phyloP scores from a whole-genome alignment of 116 monocot genomes.

The Cymodocea nodosa region DNA sequence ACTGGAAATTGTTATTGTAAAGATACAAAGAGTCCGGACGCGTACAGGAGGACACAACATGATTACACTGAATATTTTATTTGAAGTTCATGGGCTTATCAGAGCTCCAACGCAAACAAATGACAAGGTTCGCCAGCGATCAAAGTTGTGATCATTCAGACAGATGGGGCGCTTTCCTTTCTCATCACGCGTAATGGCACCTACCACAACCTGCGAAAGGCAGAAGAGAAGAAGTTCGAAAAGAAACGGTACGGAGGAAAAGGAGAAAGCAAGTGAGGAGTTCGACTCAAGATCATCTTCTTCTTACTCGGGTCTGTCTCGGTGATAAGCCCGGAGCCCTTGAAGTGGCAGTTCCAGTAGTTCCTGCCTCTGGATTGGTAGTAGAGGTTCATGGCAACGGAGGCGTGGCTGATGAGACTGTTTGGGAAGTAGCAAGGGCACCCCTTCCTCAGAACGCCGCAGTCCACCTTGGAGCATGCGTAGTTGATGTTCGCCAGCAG shows the following conservation, averaged over 20 bases:
- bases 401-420: constrained; percentile 41
- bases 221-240: background rate
- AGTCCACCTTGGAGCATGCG: constrained; percentile 48
- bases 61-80: background rate
- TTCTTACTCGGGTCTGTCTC: constrained; percentile 40
- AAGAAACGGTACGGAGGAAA: background rate
- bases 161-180: background rate
- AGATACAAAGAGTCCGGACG: no score
- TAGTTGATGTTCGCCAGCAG: constrained; percentile 41
- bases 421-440: constrained; percentile 34
- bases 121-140: background rate
- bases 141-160: background rate
- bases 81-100: background rate
- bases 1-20: no score
- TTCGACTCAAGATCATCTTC: background rate
- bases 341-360: constrained; percentile 57
- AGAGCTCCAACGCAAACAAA: no score
- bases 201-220: constrained; percentile 22
- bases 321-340: constrained; percentile 29
- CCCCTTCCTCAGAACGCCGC: constrained; percentile 15
- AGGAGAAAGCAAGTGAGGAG: background rate
- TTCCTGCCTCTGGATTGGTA: constrained; percentile 44
- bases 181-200: constrained; percentile 11
- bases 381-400: constrained; percentile 58
- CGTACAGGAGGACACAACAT: no score